These are phyloP conservation scores for Ganoderma sinense DNA, from an alignment of 1,284 basidiomycete species.

Conservation along the genomic window DNA sequence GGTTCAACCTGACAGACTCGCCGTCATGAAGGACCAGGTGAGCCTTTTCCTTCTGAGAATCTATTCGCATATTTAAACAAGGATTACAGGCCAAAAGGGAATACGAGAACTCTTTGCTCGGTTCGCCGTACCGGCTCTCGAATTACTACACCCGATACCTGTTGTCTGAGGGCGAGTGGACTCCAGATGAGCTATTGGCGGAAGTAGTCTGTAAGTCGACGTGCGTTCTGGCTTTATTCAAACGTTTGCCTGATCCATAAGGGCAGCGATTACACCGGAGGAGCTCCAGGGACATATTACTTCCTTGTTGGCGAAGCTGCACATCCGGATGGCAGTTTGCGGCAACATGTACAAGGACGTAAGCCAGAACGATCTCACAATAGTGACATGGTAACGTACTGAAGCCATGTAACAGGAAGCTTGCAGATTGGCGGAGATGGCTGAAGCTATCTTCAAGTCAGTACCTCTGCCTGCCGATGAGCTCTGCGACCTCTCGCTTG, in stretches of 20 bases:
- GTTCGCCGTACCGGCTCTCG: conserved; percentile 85
- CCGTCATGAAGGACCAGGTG: conserved; percentile 88
- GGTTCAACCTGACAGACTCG: conserved; percentile 78
- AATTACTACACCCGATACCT: conserved; percentile 83
- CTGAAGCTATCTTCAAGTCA: conserved; percentile 74
- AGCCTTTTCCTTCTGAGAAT: conserved; percentile 25
- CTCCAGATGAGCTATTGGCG: conserved; percentile 80
- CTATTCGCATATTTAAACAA: background rate
- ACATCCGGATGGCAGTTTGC: conserved; percentile 81
- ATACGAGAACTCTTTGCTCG: conserved; percentile 90
- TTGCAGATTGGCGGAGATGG: conserved; percentile 72
- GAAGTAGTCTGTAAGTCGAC: conserved; percentile 75
- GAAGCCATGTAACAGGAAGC: conserved; percentile 67
- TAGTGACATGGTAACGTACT: conserved; percentile 12
- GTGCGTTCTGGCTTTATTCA: background rate
- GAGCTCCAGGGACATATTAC: conserved; percentile 78
- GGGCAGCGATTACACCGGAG: conserved; percentile 69
- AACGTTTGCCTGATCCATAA: conserved; percentile 5
- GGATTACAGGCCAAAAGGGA: conserved; percentile 65
- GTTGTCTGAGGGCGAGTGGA: conserved; percentile 80
- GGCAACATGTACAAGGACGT: conserved; percentile 90
- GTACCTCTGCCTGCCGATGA: conserved; percentile 64
- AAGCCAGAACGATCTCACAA: conserved; percentile 34
- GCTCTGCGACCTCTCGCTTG: conserved; percentile 68
- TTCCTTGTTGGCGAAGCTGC: conserved; percentile 71